Base-by-base conservation (phyloP, 2,329 filamentous ascomycete genomes). In the Claviceps sp. region DNA sequence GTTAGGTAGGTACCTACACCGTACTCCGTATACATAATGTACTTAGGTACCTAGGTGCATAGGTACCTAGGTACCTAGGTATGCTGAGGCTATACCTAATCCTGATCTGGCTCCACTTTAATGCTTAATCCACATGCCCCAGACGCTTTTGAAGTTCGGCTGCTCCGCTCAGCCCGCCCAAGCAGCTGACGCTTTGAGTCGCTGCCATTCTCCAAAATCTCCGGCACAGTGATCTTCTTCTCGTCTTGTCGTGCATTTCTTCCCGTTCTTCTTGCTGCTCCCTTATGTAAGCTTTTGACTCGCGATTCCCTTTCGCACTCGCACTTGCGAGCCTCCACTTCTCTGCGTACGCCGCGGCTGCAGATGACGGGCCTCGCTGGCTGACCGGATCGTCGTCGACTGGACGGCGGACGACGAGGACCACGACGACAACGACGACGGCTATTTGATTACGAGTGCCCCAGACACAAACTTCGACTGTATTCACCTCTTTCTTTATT, bases 321-420 rank as follows among this genome's bases (percentile, higher is more conserved):
- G 30, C 14, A 9, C 49, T 46, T 13, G 43, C 37, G 14, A 24
- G 7, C n/a, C 40, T 40, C 20, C 14, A 16, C 37, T 9, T 30
- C 13, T 22, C 34, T 48, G 37, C 43, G 48, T 26, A 41, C 37
- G 7, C 22, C 40, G 16, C 51, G 47, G 51, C 37, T 20, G 52
- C 52, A 53, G 44, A 53, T 53, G 52, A 53, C 22, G n/a, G 47
- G 48, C 42, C 22, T 50, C 38, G 22, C 43, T 44, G 44, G 48
- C 48, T 53, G 52, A 53, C 48, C 26, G 44, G 24, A 50, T 51
- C 44, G 48, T 53, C 48, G 52, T 50, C 48, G 52, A 51, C 44
- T 53, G 48, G 38, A 51, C 52, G 44, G 37, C 44, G 48, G 48
- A 44, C 48, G 51, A 30, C 34, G 37, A n/a, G 37, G 43, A 44